These are phyloP conservation scores for Ophiostoma novo-ulmi DNA, from an alignment of 2,329 filamentous ascomycete species.

Conservation along the genomic window DNA sequence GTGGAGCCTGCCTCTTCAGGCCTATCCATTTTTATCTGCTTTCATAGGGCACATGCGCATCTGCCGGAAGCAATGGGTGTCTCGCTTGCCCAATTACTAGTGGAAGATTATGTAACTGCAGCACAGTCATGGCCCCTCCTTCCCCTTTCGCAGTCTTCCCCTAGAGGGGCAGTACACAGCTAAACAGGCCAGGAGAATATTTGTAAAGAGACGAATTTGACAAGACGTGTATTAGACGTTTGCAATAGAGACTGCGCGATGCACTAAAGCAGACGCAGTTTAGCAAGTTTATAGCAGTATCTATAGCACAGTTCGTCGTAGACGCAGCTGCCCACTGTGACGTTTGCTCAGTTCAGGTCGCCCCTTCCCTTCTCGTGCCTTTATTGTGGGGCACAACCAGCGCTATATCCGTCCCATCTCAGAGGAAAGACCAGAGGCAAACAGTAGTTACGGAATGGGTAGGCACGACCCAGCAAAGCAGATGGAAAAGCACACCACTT, in stretches of 20 bases:
- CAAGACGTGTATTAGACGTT: not conserved
- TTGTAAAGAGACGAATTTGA: not conserved
- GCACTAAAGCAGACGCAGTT: not conserved
- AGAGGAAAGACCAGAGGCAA: not conserved
- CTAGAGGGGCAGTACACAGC: not conserved
- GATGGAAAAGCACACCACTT: conserved; percentile 10
- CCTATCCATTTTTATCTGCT: not conserved
- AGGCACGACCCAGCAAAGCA: not conserved
- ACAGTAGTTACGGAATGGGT: not conserved
- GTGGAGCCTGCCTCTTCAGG: not conserved
- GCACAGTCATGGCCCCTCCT: not conserved
- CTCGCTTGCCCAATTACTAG: not conserved
- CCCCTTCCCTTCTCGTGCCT: conserved; percentile 12
- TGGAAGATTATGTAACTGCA: conserved; percentile 6
- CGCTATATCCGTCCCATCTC: not conserved
- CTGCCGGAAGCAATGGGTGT: conserved; percentile 8
- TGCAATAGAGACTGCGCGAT: not conserved
- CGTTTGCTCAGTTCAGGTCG: conserved; percentile 1
- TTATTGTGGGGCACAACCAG: not conserved
- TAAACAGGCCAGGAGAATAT: not conserved
- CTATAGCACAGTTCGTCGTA: not conserved
- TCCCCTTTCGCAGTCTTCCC: conserved; percentile 16
- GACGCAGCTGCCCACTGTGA: not conserved
- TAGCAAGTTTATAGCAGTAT: not conserved
- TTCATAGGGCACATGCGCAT: conserved; percentile 11